A percentile compares a stretch with the other conserved stretches of the same genome.
Evolutionary conservation across 2,329 filamentous ascomycete genomes (phyloP).

Genomic region (Sodiomyces alkalinus): DNA sequence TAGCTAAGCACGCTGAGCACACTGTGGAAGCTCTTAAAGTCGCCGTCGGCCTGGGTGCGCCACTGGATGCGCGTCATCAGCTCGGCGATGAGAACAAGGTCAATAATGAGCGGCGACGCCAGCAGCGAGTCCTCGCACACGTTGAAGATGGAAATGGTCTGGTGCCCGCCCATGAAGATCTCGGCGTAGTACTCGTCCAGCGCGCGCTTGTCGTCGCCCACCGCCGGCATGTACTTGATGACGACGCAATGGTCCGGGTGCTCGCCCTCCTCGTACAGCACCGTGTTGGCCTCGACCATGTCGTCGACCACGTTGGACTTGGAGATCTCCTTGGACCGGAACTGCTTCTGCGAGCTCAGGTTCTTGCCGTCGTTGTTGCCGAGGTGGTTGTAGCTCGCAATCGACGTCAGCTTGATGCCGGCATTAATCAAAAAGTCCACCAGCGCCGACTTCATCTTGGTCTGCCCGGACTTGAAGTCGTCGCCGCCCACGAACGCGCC

Average conservation of each 20-base stretch:
- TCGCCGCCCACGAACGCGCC: slow-evolving; percentile 89
- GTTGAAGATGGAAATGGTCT: slow-evolving; percentile 96
- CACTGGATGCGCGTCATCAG: slow-evolving; percentile 98
- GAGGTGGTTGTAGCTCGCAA: slow-evolving; percentile 97
- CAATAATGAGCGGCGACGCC: slow-evolving; percentile 92
- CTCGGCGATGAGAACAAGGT: slow-evolving; percentile 82
- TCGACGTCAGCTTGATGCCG: slow-evolving; percentile 96
- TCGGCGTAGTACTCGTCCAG: slow-evolving; percentile 98
- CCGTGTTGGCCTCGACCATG: slow-evolving; percentile 91
- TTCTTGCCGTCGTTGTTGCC: slow-evolving; percentile 99
- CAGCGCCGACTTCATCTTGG: slow-evolving; percentile 99
- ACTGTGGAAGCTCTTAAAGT: slow-evolving; percentile 90
- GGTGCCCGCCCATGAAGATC: slow-evolving; percentile 97
- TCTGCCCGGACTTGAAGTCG: slow-evolving; percentile 99
- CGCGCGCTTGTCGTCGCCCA: slow-evolving; percentile 97
- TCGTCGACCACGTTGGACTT: slow-evolving; percentile 99
- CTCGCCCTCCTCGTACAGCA: slow-evolving; percentile 83
- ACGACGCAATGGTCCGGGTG: slow-evolving; percentile 97
- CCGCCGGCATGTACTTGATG: slow-evolving; percentile 99
- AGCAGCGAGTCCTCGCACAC: slow-evolving; percentile 97
- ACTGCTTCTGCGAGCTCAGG: slow-evolving; percentile 91
- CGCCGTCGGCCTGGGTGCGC: slow-evolving; percentile 48
- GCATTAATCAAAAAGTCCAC: slow-evolving; percentile 98
- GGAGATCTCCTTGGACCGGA: slow-evolving; percentile 98
- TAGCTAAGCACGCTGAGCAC: slow-evolving; percentile 96